Percentiles rank a stretch among this genome's conserved stretches.
Conservation (phyloP, 148 eudicot species). For the Camellia granthamiana region DNA sequence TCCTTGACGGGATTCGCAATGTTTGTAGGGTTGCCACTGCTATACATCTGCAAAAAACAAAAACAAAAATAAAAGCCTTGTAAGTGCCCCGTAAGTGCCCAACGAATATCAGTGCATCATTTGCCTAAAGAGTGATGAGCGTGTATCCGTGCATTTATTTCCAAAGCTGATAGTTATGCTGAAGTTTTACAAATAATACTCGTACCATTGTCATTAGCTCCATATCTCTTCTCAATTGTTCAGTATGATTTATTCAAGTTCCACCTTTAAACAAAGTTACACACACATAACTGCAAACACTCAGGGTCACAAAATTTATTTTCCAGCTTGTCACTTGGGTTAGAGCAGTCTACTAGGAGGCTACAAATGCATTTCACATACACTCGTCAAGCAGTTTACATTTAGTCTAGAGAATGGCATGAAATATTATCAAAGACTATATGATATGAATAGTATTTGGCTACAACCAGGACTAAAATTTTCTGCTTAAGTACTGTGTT, state of each 20-base stretch:
- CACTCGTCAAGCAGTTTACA: background rate
- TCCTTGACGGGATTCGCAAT: conserved; percentile 92
- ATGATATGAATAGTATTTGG: background rate
- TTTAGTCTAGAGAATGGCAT: background rate
- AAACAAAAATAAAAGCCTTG: background rate
- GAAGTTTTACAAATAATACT: background rate
- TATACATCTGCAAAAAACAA: conserved; percentile 72
- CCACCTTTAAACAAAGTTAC: background rate
- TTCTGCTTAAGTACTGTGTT: background rate
- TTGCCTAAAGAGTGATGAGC: background rate
- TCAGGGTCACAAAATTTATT: background rate
- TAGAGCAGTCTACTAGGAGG: background rate
- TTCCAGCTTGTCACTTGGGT: background rate
- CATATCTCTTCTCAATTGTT: background rate
- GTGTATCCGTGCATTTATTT: background rate
- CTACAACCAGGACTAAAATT: background rate
- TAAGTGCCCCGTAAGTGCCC: conserved; percentile 7
- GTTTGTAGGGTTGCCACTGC: conserved; percentile 98
- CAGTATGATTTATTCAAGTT: background rate
- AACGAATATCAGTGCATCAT: background rate
- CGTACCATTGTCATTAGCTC: background rate
- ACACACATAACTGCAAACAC: background rate
- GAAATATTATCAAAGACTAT: background rate
- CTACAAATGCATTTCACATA: background rate
- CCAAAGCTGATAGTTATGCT: conserved; percentile 1